Percentiles rank a stretch among this genome's conserved stretches.
These are phyloP conservation scores for Didymellaceae sp. DNA, from an alignment of 2,329 filamentous ascomycete genomes.

Conservation along the genomic window DNA sequence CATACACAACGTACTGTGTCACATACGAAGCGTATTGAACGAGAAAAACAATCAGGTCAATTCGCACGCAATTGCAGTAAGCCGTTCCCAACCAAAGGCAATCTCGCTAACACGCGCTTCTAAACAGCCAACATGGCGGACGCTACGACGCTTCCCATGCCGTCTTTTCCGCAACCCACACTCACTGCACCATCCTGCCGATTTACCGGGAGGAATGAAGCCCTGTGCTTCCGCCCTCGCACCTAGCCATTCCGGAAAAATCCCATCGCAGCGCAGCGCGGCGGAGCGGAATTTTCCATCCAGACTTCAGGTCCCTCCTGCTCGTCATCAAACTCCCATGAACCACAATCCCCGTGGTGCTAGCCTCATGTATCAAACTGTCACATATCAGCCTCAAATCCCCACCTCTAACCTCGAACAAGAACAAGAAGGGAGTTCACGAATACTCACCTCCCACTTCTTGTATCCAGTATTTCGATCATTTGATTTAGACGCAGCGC, in stretches of 20 bases:
- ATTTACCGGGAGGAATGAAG: slow-evolving; percentile 4
- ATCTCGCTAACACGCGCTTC: too few relatives aligned
- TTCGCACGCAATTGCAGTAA: too few relatives aligned
- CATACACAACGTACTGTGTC: too few relatives aligned
- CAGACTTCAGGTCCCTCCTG: not conserved
- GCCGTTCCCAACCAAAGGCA: too few relatives aligned
- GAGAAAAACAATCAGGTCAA: too few relatives aligned
- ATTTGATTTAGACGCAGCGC: slow-evolving; percentile 38
- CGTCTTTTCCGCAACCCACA: slow-evolving; percentile 5
- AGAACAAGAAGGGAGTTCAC: not conserved
- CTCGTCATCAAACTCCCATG: not conserved
- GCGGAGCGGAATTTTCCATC: slow-evolving; percentile 1
- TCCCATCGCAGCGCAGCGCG: slow-evolving; percentile 4
- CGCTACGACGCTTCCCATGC: not conserved
- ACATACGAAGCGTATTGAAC: too few relatives aligned
- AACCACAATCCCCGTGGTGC: not conserved
- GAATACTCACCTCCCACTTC: slow-evolving; percentile 48
- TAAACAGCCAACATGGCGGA: too few relatives aligned
- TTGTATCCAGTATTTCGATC: slow-evolving; percentile 46
- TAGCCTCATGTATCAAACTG: slow-evolving; percentile 16
- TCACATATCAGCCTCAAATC: not conserved
- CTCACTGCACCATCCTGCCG: slow-evolving; percentile 8
- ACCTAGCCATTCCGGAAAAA: not conserved
- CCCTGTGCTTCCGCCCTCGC: slow-evolving; percentile 11
- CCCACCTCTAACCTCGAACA: too few relatives aligned